phyloP scores from a whole-genome alignment of 2,329 filamentous ascomycete genomes.

The Neophaeococcomyces aloes region DNA sequence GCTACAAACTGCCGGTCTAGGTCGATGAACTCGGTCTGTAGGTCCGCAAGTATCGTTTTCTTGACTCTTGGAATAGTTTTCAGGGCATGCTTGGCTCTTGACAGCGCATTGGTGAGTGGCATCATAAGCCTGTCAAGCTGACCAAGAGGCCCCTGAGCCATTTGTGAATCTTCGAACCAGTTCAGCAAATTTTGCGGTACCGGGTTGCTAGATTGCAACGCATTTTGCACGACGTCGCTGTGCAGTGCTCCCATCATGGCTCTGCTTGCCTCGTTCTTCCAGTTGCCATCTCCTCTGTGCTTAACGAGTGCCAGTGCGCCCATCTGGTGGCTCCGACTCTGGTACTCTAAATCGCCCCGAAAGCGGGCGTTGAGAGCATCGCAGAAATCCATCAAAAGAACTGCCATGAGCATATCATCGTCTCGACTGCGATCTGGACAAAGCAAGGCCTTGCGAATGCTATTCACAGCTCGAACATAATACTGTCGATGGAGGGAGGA shows the following conservation, averaged over 20 bases:
- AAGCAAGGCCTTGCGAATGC: constrained; percentile 14
- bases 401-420: constrained; percentile 21
- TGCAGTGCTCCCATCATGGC: constrained; percentile 14
- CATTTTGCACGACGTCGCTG: constrained; percentile 12
- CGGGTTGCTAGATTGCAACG: constrained; percentile 9
- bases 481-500: constrained; percentile 12
- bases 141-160: constrained; percentile 7
- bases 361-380: constrained; percentile 18
- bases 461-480: constrained; percentile 17
- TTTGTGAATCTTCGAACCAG: constrained; percentile 13
- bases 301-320: constrained; percentile 20
- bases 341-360: neutral
- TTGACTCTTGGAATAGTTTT: neutral
- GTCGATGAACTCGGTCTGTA: constrained; percentile 11
- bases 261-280: constrained; percentile 9
- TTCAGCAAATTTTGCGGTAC: constrained; percentile 13
- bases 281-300: constrained; percentile 14
- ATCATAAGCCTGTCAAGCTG: constrained; percentile 14
- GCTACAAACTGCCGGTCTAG: constrained; percentile 11
- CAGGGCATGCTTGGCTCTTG: constrained; percentile 9
- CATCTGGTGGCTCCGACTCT: constrained; percentile 16
- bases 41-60: neutral
- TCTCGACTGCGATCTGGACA: constrained; percentile 12
- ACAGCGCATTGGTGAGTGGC: constrained; percentile 12
- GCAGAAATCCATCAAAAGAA: constrained; percentile 21